Evolutionary conservation across 116 monocot species (phyloP), one percentile per base, ranked within the genome.

Genomic region (Posidonia oceanica): DNA sequence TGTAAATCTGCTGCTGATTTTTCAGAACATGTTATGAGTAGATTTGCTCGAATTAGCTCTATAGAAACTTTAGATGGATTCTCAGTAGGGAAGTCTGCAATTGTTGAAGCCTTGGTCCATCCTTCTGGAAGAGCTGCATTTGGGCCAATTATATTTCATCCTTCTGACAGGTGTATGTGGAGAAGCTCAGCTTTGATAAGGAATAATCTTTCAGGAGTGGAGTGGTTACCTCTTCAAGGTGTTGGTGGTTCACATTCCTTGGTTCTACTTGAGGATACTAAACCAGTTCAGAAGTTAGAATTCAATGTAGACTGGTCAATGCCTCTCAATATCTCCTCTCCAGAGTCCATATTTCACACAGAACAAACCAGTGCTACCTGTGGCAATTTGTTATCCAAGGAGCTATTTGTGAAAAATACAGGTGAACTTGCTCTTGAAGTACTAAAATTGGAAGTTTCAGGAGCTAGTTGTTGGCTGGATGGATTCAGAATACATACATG

Each of bases 201-300:
- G 61, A 91, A 77, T 64, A 91, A 95, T 60, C 79, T 95, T 48
- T 86, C 91, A 74, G 94, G 91, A 41, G 79, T 91, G 36, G 91
- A 95, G 70, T 88, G 82, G 94, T 38, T 95, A 56, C 76, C 82
- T 70, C 70, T 95, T 72, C 78, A 38, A 59, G 90, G 84, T 65
- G 67, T 79, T 70, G 91, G 86, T 61, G 91, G 88, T 5, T 81
- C 79, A 5, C 80, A 77, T 62, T 82, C 79, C 1, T 68, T 91
- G 29, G 62, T 72, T 56, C 69, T 95, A 21, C 72, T 88, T 29
- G 88, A 88, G 53, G 86, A 79, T 36, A 81, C 91, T 72, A 69
- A 83, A 72, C 80, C 86, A 23, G 72, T 82, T 73, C 64, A 79
- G 44, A 85, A 84, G 59, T 65, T 90, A 42, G 80, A 82, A 38